Evolutionary conservation across 768 basidiomycete genomes (phyloP), one percentile per base, ranked within the genome.

Genomic region (Sistotremastrum niveocremeum): DNA sequence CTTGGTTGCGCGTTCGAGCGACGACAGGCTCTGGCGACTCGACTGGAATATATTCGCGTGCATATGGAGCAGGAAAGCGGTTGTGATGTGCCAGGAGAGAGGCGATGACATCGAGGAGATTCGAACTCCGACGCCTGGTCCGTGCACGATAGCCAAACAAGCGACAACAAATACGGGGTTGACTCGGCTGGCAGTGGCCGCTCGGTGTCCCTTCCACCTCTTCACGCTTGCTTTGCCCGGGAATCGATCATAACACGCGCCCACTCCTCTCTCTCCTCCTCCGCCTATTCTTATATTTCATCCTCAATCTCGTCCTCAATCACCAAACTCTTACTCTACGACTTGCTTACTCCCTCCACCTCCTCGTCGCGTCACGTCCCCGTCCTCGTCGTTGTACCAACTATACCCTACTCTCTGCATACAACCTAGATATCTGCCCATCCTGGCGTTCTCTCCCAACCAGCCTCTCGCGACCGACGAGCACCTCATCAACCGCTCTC

Each of bases 401-500:
- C 35, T 51, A 35, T 10, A 46, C 42, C 33, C 47, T 32, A 30
- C 48, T 32, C 32, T 45, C 51, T 2, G 50, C 52, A 6, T 42
- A 47, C 6, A 52, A 34, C 20, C 37, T 52, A 11, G 48, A 31
- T 34, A 29, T 10, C 37, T 48, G 52, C 52, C 52, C 51, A 51
- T 39, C 45, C 52, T 57, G 56, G 56, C 56, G 40, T 58, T 56
- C 49, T 52, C 59, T 37, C 56, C 62, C 51, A 49, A 47, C 45
- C 54, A 47, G 55, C 47, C 48, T 51, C 55, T 44, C 34, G 46
- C 48, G 37, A 54, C 46, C 44, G 81, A 79, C 75, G 85, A 88
- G 74, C 84, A 83, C 64, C 79, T 79, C 57, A 85, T 88, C 60
- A 88, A 87, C 69, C 79, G 80, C 61, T 86, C 84, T 46, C 73